Percentiles rank a stretch among this genome's conserved stretches.
Evolutionary conservation across 441 rosid genomes (phyloP).

Genomic region (Isatis lusitanica): DNA sequence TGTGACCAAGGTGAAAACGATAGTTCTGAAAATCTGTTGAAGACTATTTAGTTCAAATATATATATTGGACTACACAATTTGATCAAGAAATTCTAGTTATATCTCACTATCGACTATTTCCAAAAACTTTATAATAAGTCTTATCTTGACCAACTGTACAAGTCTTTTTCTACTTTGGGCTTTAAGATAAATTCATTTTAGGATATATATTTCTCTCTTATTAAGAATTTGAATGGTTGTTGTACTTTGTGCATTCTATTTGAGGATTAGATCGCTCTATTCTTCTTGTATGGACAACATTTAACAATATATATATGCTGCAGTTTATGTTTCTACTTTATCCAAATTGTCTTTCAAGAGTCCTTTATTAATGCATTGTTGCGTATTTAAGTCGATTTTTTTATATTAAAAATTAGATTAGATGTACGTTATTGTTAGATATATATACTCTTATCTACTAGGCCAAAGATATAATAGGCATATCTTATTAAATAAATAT

Average conservation of each 20-base stretch:
- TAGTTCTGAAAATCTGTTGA: slow-evolving; percentile 25
- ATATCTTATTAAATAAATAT: neutral
- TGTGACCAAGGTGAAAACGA: slow-evolving; percentile 22
- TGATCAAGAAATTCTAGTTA: slow-evolving; percentile 14
- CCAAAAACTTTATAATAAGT: neutral
- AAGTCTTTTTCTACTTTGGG: neutral
- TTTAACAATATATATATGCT: neutral
- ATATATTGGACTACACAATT: neutral
- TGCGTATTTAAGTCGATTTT: neutral
- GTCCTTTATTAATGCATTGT: neutral
- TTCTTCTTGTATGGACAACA: neutral
- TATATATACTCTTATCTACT: no score
- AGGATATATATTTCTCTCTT: neutral
- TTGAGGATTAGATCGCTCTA: neutral
- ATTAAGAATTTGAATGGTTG: neutral
- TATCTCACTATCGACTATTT: slow-evolving; percentile 8
- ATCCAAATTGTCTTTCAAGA: neutral
- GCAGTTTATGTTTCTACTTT: neutral
- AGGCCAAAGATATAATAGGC: neutral
- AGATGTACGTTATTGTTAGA: neutral
- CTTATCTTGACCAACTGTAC: slow-evolving; percentile 13
- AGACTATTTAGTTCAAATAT: slow-evolving; percentile 20
- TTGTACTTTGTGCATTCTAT: neutral
- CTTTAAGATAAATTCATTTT: neutral
- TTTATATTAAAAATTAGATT: neutral